phyloP scores from a whole-genome alignment of 1,139 yeast species.

The Suhomyces wounanorum region DNA sequence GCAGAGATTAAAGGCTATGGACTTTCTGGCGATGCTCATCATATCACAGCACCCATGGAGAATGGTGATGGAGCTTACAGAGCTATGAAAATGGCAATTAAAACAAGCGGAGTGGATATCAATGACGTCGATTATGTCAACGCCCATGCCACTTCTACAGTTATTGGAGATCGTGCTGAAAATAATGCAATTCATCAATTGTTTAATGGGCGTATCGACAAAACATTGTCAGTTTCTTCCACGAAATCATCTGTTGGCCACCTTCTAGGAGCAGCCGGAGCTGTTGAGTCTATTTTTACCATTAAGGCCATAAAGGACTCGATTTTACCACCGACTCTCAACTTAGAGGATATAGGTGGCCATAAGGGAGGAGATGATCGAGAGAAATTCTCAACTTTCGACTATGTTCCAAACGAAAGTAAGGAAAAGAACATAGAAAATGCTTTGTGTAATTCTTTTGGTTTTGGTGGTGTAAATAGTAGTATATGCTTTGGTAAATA shows the following conservation, averaged over 20 bases:
- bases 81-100: slow-evolving; percentile 79
- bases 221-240: slow-evolving; percentile 59
- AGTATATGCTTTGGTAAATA: slow-evolving; percentile 54
- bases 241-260: slow-evolving; percentile 95
- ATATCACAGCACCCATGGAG: slow-evolving; percentile 87
- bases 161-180: slow-evolving; percentile 88
- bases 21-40: slow-evolving; percentile 86
- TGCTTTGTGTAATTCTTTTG: slow-evolving; percentile 89
- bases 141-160: slow-evolving; percentile 97
- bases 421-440: slow-evolving; percentile 43
- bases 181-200: slow-evolving; percentile 67
- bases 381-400: slow-evolving; percentile 49
- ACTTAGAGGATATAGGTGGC: slow-evolving; percentile 58
- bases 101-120: slow-evolving; percentile 45
- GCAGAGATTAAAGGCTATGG: slow-evolving; percentile 90
- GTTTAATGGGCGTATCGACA: slow-evolving; percentile 29
- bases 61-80: slow-evolving; percentile 83
- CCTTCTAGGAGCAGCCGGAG: slow-evolving; percentile 93
- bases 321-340: slow-evolving; percentile 77
- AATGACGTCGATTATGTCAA: slow-evolving; percentile 71
- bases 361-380: slow-evolving; percentile 38
- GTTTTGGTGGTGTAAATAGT: slow-evolving; percentile 96
- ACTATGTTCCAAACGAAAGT: slow-evolving; percentile 59
- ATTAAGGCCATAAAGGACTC: slow-evolving; percentile 61
- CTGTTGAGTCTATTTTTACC: slow-evolving; percentile 86